Base-by-base conservation (phyloP, 495 filamentous ascomycete species). In the Neurospora hispaniola region DNA sequence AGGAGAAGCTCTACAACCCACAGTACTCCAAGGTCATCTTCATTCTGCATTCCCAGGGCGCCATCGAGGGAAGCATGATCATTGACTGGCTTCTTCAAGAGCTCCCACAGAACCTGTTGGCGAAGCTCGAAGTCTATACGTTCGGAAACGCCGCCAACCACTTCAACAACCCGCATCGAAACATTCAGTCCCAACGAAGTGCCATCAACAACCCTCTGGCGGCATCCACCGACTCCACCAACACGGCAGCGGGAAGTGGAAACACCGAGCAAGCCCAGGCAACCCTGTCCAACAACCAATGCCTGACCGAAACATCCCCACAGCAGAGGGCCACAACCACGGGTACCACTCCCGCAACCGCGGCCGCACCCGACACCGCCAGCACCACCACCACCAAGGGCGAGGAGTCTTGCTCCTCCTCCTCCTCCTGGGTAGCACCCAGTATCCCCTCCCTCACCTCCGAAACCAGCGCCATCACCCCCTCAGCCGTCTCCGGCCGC, bases 121-220 rank as follows among this genome's bases (percentile, higher is more conserved):
- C 83, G 1, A 90, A 92, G 71, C 84, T 96, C 12, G 94, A 96
- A 78, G 88, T 96, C 14, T 96, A 95, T 80, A 96, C 93, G 0
- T 97, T 96, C 76, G 93, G 92, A 10, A 90, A 88, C 71, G 92
- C 93, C 8, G 92, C 93, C 3, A 95, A 94, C 75, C 93, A 96
- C 79, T 97, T 95, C 79, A 95, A 94, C 80, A 94, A 94, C 73
- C 93, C 93, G 5, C 87, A 86, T 74, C 83, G 83, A 5, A 77
- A 79, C 42, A 42, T 76, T 16, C 59, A 71, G 20, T 77, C 76
- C 3, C 80, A 80, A 41, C 69, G 69, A 11, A 46, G 42, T 2
- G 79, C 78, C 8, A 35, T 69, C 18, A 71, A 39, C 23, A 75
- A 80, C 73, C 79, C 78, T 11, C 48, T 80, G 12, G 75, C 74